Percentiles rank a stretch among this genome's conserved stretches.
Conservation (phyloP, 75 land plant species). For the Sequoia sempervirens region DNA sequence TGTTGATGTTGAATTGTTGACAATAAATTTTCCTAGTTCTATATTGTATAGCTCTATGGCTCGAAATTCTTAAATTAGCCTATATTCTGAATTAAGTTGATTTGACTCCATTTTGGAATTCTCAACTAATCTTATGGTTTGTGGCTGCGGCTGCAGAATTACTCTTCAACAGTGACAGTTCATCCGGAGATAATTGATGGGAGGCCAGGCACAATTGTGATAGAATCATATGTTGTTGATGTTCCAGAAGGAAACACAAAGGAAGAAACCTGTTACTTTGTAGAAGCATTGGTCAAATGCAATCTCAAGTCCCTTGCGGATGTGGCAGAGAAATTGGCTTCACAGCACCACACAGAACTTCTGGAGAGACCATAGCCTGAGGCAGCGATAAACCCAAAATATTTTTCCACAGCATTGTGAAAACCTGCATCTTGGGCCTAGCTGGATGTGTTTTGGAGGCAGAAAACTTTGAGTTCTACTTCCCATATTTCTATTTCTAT, state of each 20-base stretch:
- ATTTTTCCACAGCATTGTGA: neutral
- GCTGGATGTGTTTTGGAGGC: neutral
- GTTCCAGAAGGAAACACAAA: slow-evolving; percentile 69
- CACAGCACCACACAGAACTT: slow-evolving; percentile 18
- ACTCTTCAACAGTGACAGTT: slow-evolving; percentile 51
- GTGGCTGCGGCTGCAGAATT: slow-evolving; percentile 35
- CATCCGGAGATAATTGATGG: slow-evolving; percentile 63
- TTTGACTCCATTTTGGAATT: neutral
- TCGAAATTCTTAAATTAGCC: neutral
- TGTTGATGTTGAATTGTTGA: too few species aligned
- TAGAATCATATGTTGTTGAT: slow-evolving; percentile 71
- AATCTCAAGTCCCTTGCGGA: slow-evolving; percentile 66
- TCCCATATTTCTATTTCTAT: slow-evolving; percentile 5
- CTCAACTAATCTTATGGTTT: neutral
- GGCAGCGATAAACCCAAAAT: neutral
- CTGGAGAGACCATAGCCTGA: neutral
- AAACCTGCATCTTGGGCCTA: neutral
- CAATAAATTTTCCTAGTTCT: too few species aligned
- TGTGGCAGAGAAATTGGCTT: slow-evolving; percentile 38
- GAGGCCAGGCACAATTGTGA: slow-evolving; percentile 49
- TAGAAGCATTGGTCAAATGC: slow-evolving; percentile 61
- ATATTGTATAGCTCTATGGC: neutral
- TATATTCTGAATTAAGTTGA: too few species aligned
- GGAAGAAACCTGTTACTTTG: slow-evolving; percentile 61
- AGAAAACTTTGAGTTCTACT: neutral